Conservation (phyloP, 176 grass and related monocot genomes). For the Ampelocalamus luodianensis region DNA sequence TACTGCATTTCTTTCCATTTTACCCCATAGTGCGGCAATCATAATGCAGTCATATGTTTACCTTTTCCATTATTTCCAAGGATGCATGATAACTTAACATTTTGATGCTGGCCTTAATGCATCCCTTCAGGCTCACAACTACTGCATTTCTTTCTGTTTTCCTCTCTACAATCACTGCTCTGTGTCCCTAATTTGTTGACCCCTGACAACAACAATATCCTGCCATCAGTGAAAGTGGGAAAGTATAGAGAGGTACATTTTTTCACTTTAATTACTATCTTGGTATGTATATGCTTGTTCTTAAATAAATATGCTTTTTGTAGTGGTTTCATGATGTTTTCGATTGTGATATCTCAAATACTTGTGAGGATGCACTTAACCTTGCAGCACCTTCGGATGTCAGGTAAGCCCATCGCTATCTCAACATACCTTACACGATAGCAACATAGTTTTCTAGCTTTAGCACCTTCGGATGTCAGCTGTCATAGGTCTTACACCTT, state of each 20-base stretch:
- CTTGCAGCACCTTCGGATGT: slow-evolving; percentile 67
- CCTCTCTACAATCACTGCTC: slow-evolving; percentile 60
- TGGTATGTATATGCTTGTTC: slow-evolving; percentile 19
- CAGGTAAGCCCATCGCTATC: slow-evolving; percentile 55
- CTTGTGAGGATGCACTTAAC: slow-evolving; percentile 89
- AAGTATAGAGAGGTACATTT: slow-evolving; percentile 83
- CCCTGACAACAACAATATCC: slow-evolving; percentile 59
- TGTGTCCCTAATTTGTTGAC: slow-evolving; percentile 86
- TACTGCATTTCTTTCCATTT: too few species aligned
- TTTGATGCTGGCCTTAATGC: not conserved
- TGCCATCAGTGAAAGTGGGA: slow-evolving; percentile 79
- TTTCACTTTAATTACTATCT: slow-evolving; percentile 22
- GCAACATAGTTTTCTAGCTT: not conserved
- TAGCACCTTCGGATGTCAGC: not conserved
- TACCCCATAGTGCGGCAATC: not conserved
- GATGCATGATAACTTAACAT: not conserved
- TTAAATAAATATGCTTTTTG: slow-evolving; percentile 46
- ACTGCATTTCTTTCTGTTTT: slow-evolving; percentile 25
- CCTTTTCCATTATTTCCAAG: not conserved
- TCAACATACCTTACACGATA: slow-evolving; percentile 9
- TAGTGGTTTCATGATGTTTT: slow-evolving; percentile 99
- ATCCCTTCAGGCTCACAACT: slow-evolving; percentile 20
- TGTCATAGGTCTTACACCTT: not conserved
- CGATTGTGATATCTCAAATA: slow-evolving; percentile 71
- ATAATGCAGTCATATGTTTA: not conserved